These are phyloP conservation scores for Penicillium verhagenii DNA, from an alignment of 495 filamentous ascomycete genomes.

Conservation along the genomic window DNA sequence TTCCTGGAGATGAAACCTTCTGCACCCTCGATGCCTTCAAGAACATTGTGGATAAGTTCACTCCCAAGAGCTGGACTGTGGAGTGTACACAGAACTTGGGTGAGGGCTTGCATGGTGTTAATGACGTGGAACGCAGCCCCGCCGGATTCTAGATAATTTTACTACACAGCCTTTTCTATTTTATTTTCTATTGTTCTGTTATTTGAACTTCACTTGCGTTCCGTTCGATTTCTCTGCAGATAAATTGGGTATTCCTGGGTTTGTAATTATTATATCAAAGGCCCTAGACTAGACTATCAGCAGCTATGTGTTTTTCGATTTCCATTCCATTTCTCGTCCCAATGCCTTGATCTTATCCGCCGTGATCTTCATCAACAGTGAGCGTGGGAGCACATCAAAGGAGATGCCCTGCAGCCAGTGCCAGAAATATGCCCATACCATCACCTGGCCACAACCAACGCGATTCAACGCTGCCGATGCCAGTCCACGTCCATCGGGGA, in stretches of 20 bases:
- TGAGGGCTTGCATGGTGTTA: conserved; percentile 39
- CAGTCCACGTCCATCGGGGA: conserved; percentile 19
- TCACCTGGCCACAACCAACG: conserved; percentile 27
- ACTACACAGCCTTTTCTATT: not conserved
- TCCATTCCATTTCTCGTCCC: conserved; percentile 6
- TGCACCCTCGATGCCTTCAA: conserved; percentile 95
- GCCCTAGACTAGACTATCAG: conserved; percentile 1
- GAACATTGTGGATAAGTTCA: conserved; percentile 84
- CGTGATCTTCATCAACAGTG: conserved; percentile 19
- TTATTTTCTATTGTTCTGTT: not conserved
- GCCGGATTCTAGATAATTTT: conserved; percentile 37
- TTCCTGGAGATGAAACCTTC: conserved; percentile 85
- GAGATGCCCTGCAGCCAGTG: conserved; percentile 25
- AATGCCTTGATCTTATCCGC: conserved; percentile 7
- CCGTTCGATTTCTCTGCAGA: conserved; percentile 7
- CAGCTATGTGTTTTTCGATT: conserved; percentile 13
- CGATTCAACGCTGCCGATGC: conserved; percentile 30
- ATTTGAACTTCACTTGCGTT: too few species aligned
- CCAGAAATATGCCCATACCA: conserved; percentile 30
- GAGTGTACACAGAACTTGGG: conserved; percentile 70
- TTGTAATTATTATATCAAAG: conserved; percentile 11
- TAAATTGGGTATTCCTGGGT: conserved; percentile 8
- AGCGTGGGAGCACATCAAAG: conserved; percentile 23
- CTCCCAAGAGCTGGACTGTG: conserved; percentile 73
- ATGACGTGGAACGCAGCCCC: conserved; percentile 29